phyloP scores from a whole-genome alignment of 2,329 filamentous ascomycete genomes.

The Harringtonia aguacate region DNA sequence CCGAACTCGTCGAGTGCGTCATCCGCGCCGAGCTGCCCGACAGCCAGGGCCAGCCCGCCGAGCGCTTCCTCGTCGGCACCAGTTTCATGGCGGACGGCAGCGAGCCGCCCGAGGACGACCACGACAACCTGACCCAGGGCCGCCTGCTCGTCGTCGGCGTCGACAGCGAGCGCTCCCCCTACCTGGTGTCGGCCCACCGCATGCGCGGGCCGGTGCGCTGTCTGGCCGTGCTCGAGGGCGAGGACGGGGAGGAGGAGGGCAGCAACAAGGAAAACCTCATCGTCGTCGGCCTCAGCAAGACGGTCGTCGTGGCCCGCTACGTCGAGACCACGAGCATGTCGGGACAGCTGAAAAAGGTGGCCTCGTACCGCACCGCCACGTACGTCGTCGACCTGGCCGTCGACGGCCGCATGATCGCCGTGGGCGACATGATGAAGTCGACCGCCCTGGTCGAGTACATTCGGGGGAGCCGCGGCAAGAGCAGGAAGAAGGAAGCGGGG shows the following conservation, averaged over 20 bases:
- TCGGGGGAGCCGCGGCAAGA: conserved; percentile 22
- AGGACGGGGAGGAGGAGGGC: too few relatives aligned
- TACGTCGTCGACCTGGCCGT: conserved; percentile 75
- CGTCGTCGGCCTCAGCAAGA: conserved; percentile 83
- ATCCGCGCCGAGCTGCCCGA: conserved; percentile 63
- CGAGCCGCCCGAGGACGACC: conserved; percentile 22
- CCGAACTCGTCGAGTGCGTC: conserved; percentile 77
- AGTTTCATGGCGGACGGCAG: conserved; percentile 53
- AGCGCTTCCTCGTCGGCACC: conserved; percentile 88
- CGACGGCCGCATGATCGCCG: conserved; percentile 62
- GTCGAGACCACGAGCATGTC: conserved; percentile 42
- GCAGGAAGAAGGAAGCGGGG: conserved; percentile 21
- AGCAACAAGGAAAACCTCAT: too few relatives aligned
- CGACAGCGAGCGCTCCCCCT: conserved; percentile 61
- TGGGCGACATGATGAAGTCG: conserved; percentile 92
- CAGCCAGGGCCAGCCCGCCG: conserved; percentile 43
- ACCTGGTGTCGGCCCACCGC: conserved; percentile 55
- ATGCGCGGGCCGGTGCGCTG: conserved; percentile 75
- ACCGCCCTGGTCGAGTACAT: conserved; percentile 67
- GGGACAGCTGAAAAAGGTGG: conserved; percentile 56
- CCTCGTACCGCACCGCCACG: conserved; percentile 70
- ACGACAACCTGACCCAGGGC: conserved; percentile 47
- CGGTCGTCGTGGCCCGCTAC: conserved; percentile 53
- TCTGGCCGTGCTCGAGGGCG: conserved; percentile 52
- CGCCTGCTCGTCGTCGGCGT: conserved; percentile 80